Evolutionary conservation across 371 early-diverging fungal genomes (phyloP).

Genomic region (Umbelopsis sp.): DNA sequence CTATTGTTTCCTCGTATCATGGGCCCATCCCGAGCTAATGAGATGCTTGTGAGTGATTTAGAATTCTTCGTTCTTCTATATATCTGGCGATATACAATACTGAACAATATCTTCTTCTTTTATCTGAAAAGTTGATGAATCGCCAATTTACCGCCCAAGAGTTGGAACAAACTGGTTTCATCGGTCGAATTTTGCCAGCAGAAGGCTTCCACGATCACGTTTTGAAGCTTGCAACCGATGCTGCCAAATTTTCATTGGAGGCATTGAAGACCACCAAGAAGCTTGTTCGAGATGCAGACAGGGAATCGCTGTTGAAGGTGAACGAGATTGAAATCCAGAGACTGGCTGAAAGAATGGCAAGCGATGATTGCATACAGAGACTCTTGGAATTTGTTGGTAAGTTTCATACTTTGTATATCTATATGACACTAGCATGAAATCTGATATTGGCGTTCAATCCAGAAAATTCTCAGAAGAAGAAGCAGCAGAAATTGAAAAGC

Average conservation of each 20-base stretch:
- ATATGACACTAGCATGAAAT: neutral
- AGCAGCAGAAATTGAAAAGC: slow-evolving; percentile 7
- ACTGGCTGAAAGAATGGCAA: slow-evolving; percentile 35
- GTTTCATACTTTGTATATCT: neutral
- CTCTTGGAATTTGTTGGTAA: slow-evolving; percentile 43
- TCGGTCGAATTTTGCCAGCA: slow-evolving; percentile 53
- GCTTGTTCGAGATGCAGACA: slow-evolving; percentile 53
- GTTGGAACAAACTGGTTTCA: slow-evolving; percentile 49
- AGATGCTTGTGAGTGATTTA: slow-evolving; percentile 56
- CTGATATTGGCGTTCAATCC: neutral
- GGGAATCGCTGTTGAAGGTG: slow-evolving; percentile 43
- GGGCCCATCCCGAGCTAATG: slow-evolving; percentile 64
- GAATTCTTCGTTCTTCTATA: too few species aligned
- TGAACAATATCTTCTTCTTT: neutral
- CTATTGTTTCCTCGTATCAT: slow-evolving; percentile 64
- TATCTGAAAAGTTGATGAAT: slow-evolving; percentile 49
- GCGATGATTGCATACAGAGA: slow-evolving; percentile 37
- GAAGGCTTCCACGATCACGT: slow-evolving; percentile 59
- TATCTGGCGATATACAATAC: too few species aligned
- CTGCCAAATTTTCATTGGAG: slow-evolving; percentile 55
- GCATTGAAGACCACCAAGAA: slow-evolving; percentile 63
- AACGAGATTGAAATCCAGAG: slow-evolving; percentile 54
- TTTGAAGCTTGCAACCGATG: slow-evolving; percentile 47
- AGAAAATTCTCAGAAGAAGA: slow-evolving; percentile 6
- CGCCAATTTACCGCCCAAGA: slow-evolving; percentile 58